phyloP scores from a whole-genome alignment of 2,329 filamentous ascomycete genomes.

The Aspergillus eucalypticola region DNA sequence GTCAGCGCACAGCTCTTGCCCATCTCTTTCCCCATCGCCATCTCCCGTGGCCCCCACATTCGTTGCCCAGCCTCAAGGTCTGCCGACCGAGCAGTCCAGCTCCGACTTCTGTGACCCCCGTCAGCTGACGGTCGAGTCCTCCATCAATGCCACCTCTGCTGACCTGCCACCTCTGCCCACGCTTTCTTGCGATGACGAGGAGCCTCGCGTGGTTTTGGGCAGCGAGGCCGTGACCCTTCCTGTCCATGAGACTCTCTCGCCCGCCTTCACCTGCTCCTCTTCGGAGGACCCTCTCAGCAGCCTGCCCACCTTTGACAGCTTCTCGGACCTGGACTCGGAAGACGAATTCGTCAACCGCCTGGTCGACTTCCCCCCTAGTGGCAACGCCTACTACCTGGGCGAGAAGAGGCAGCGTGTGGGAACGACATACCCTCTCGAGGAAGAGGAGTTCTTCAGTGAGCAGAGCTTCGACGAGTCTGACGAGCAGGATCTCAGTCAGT shows the following conservation, averaged over 20 bases:
- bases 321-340: constrained; percentile 88
- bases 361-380: constrained; percentile 64
- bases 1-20: constrained; percentile 68
- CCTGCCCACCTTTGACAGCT: constrained; percentile 75
- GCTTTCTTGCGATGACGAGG: constrained; percentile 52
- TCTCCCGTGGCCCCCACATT: constrained; percentile 72
- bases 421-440: constrained; percentile 67
- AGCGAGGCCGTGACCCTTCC: constrained; percentile 40
- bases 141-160: constrained; percentile 49
- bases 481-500: constrained; percentile 63
- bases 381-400: constrained; percentile 61
- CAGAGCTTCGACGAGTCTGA: constrained; percentile 76
- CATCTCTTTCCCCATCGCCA: constrained; percentile 84
- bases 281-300: constrained; percentile 56
- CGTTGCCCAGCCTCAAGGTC: constrained; percentile 73
- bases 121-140: constrained; percentile 72
- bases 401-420: constrained; percentile 71
- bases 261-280: constrained; percentile 43
- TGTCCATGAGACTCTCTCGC: constrained; percentile 39
- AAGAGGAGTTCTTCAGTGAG: constrained; percentile 75
- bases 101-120: constrained; percentile 89
- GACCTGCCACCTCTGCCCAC: constrained; percentile 63
- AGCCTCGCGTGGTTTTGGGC: constrained; percentile 39
- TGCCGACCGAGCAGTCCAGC: constrained; percentile 63
- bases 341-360: constrained; percentile 79